Evolutionary conservation across 2,329 filamentous ascomycete species (phyloP), one percentile per base, ranked within the genome.

Genomic region (Ophiocordyceps camponoti-saundersi): DNA sequence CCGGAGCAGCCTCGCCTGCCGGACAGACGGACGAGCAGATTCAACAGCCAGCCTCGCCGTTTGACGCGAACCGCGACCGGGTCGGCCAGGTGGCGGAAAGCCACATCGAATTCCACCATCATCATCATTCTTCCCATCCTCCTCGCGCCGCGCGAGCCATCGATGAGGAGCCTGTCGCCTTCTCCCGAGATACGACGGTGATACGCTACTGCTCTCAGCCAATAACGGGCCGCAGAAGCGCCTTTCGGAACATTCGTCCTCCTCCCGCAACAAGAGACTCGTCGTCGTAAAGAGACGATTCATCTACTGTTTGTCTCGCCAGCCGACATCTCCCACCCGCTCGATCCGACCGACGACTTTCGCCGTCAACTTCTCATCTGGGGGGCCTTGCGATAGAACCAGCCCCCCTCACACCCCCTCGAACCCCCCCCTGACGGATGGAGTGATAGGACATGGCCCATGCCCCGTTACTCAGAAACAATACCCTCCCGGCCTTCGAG

Each of bases 391-490:
- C 21, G 12, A 18, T 40, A 39, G 39, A 44, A 39, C 26, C 43
- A 21, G 36, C 44, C 22, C 29, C 47, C 46, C 46, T 40, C 21
- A 43, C 39, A 39, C 45, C 42, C 46, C 48, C 12, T 16, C 10
- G n/a, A n/a, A n/a, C n/a, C n/a, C 15, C 26, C 23, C 48, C 53
- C 45, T 51, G 52, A 57, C 65, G 64, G 57, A 70, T 68, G 69
- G 66, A 63, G 55, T 62, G 60, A 51, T 57, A 64, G 62, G 66
- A 60, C 57, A 77, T 77, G 75, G 73, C 74, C 62, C 69, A 77
- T 70, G 72, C 73, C 65, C 69, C 74, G 56, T 64, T 77, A 53
- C 60, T 76, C 56, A 69, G 74, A 72, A 76, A 70, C 57, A 75
- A 75, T 56, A 77, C 73, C 57, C 67, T 71, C 55, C 71, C 74